These are phyloP conservation scores for Malus sylvestris DNA, from an alignment of 306 rosid species.

Conservation along the genomic window DNA sequence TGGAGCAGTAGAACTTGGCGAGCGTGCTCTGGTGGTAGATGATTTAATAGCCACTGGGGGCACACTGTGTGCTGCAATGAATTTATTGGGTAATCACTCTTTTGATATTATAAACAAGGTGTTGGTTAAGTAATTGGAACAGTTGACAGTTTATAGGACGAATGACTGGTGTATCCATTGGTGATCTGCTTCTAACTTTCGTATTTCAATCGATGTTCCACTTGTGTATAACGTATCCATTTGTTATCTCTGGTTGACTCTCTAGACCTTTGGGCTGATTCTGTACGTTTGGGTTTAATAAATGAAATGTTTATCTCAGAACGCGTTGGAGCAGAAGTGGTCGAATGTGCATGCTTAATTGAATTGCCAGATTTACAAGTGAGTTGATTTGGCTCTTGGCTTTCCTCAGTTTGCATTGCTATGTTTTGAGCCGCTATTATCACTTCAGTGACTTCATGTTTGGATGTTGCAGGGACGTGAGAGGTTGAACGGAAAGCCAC, in stretches of 20 bases:
- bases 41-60: slow-evolving; percentile 98
- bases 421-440: not conserved
- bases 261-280: not conserved
- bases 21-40: slow-evolving; percentile 79
- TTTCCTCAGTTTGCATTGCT: not conserved
- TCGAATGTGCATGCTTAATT: slow-evolving; percentile 92
- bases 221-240: too few species aligned
- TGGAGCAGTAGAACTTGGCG: slow-evolving; percentile 79
- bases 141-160: not conserved
- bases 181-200: not conserved
- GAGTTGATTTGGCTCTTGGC: not conserved
- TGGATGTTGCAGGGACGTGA: slow-evolving; percentile 62
- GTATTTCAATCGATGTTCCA: not conserved
- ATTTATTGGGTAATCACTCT: slow-evolving; percentile 54
- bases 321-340: slow-evolving; percentile 89
- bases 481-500: slow-evolving; percentile 67
- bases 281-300: not conserved
- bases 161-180: not conserved
- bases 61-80: slow-evolving; percentile 94
- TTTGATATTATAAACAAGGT: not conserved
- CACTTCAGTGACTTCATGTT: not conserved
- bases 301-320: slow-evolving; percentile 34
- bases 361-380: slow-evolving; percentile 85
- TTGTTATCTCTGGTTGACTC: not conserved
- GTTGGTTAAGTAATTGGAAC: not conserved